phyloP scores from a whole-genome alignment of 2,329 filamentous ascomycete species.

The Diaporthe humulicola region DNA sequence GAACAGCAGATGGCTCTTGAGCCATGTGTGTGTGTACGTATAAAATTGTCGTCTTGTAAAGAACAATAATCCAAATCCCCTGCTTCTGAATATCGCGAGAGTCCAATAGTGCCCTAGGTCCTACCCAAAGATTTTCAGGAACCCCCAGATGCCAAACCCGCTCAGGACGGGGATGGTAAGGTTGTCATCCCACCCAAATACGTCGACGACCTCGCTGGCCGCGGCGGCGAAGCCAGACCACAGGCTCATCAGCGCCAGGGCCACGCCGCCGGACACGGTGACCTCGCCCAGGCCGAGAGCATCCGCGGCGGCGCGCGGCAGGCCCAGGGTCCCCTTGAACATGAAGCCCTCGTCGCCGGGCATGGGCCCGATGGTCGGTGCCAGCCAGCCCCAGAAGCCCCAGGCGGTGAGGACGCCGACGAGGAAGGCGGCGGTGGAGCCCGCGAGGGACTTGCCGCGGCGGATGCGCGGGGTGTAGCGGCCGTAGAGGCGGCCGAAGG shows the following conservation, averaged over 20 bases:
- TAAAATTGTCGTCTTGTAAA: background rate
- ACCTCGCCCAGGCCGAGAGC: slow-evolving; percentile 74
- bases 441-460: slow-evolving; percentile 90
- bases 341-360: slow-evolving; percentile 82
- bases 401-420: slow-evolving; percentile 87
- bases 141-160: slow-evolving; percentile 89
- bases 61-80: background rate
- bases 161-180: slow-evolving; percentile 95
- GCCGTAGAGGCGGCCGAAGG: slow-evolving; percentile 91
- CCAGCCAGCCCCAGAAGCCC: slow-evolving; percentile 90
- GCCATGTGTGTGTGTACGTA: background rate
- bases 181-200: slow-evolving; percentile 98
- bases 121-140: slow-evolving; percentile 87
- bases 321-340: slow-evolving; percentile 81
- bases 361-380: slow-evolving; percentile 75
- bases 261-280: slow-evolving; percentile 77
- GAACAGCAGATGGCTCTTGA: background rate
- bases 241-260: slow-evolving; percentile 84
- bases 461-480: slow-evolving; percentile 89
- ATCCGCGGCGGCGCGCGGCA: slow-evolving; percentile 72
- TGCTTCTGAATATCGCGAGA: background rate
- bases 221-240: slow-evolving; percentile 92
- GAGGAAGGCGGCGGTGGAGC: slow-evolving; percentile 85
- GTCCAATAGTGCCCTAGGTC: background rate
- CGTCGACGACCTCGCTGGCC: slow-evolving; percentile 88